Base-by-base conservation (phyloP, 805 yeast genomes). In the Wickerhamiella dianesei region DNA sequence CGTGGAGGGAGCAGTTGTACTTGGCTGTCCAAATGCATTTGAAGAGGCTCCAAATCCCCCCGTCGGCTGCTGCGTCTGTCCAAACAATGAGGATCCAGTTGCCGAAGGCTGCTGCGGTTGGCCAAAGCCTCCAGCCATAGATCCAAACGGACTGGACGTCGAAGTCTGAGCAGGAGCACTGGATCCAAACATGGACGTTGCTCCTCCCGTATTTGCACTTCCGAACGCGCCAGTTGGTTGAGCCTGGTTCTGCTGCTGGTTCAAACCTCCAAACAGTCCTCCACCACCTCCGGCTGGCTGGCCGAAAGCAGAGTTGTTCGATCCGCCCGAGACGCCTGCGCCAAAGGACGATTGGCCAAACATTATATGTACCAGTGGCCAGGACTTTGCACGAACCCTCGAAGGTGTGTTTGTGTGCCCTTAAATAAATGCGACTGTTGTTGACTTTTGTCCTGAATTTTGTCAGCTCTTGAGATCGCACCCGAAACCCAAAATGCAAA, bases 191-290 rank as follows among this genome's bases (percentile, higher is more conserved):
- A 21, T 5, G 8, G 21, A 21, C 21, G n/a, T 18, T 12, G 16
- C 25, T 5, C 25, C 25, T 8, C 8, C 9, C 5, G 41, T 12
- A 19, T 18, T 21, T 6, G 41, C 4, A 9, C 14, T 3, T 17
- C 44, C 44, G 16, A 42, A 42, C 32, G 13, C 32, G 4, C 32
- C 12, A 4, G 16, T 20, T 8, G 45, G 45, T 14, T 39, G n/a
- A 5, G 19, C 44, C 22, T 36, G 22, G 36, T 17, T 29, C 21
- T 37, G 42, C 25, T 42, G 37, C 22, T 40, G 42, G 21, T 44
- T 37, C 35, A 18, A 3, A 12, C 16, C 13, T 17, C 32, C 16
- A n/a, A 53, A 53, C 40, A 52, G 50, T 13, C 54, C 55, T 40
- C 43, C 49, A 29, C 55, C 50, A 17, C 51, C 40, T 16, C 42